phyloP scores from a whole-genome alignment of 2,329 filamentous ascomycete genomes.

The Pseudohalonectria lignicola region DNA sequence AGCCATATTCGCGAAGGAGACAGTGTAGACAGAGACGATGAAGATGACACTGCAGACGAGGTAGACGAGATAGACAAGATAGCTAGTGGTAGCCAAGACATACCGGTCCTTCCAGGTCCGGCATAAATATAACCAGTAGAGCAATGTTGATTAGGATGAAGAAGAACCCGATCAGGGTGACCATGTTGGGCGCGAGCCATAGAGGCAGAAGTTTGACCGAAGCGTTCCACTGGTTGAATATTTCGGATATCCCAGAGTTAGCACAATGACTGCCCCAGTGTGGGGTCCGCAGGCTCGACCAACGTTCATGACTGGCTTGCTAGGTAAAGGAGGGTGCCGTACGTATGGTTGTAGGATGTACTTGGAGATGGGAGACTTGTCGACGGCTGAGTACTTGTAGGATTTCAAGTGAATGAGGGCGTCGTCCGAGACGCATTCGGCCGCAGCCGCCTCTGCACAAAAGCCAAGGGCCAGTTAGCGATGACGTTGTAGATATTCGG shows the following conservation, averaged over 20 bases:
- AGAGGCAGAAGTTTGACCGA: conserved; percentile 84
- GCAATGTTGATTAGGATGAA: conserved; percentile 83
- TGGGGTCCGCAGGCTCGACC: conserved; percentile 1
- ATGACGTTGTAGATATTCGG: neutral
- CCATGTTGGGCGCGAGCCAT: conserved; percentile 97
- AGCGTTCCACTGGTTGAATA: conserved; percentile 85
- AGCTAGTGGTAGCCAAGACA: too few species aligned
- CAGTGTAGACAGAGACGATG: too few species aligned
- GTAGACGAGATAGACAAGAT: too few species aligned
- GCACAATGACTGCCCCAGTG: conserved; percentile 5
- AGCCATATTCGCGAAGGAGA: too few species aligned
- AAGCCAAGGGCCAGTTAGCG: conserved; percentile 2
- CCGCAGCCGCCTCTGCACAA: conserved; percentile 38
- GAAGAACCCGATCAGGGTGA: conserved; percentile 87
- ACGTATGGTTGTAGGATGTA: conserved; percentile 95
- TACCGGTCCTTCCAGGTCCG: conserved; percentile 83
- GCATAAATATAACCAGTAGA: conserved; percentile 66
- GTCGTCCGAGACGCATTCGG: conserved; percentile 77
- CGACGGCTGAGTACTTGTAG: conserved; percentile 96
- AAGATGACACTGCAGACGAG: too few species aligned
- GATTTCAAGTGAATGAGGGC: conserved; percentile 82
- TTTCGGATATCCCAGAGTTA: too few species aligned
- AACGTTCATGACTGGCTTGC: neutral
- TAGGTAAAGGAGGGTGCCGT: conserved; percentile 26
- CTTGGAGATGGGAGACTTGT: conserved; percentile 87